Percentiles rank a stretch among this genome's conserved stretches.
These are phyloP conservation scores for Plasmodium knowlesi DNA, from an alignment of 169 alveolate species.

Conservation along the genomic window DNA sequence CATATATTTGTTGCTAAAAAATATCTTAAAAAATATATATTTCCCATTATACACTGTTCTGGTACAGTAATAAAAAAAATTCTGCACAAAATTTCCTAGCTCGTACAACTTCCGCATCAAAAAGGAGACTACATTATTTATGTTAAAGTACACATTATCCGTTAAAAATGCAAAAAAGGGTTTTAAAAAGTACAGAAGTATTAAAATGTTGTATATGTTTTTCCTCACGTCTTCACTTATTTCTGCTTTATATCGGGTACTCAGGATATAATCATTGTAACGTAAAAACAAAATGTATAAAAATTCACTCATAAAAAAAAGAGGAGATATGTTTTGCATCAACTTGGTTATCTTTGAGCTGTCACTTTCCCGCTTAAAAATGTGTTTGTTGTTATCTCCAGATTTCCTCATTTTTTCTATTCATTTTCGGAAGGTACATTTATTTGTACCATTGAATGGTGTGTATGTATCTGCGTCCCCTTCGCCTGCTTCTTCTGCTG, in stretches of 20 bases:
- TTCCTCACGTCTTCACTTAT: constrained; percentile 27
- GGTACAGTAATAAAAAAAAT: constrained; percentile 5
- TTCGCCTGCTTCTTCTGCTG: not conserved
- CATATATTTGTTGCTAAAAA: constrained; percentile 52
- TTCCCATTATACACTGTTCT: constrained; percentile 37
- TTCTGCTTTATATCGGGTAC: constrained; percentile 50
- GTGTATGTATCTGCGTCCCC: not conserved
- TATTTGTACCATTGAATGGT: not conserved
- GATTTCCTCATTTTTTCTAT: constrained; percentile 63
- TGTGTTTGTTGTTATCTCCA: constrained; percentile 9
- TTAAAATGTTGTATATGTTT: constrained; percentile 55
- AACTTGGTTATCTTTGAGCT: constrained; percentile 28
- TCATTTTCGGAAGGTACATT: constrained; percentile 25
- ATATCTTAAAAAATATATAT: constrained; percentile 15
- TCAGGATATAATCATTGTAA: constrained; percentile 56
- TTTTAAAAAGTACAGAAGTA: constrained; percentile 46
- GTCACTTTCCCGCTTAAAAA: constrained; percentile 55
- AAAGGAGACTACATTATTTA: constrained; percentile 48
- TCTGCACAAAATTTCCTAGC: constrained; percentile 6
- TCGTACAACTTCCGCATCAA: constrained; percentile 16
- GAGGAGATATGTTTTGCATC: constrained; percentile 50
- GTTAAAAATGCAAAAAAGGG: constrained; percentile 65
- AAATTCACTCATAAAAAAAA: constrained; percentile 70
- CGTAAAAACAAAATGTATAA: constrained; percentile 59
- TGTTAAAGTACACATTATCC: constrained; percentile 66